Base-by-base conservation (phyloP, 2,329 filamentous ascomycete species). In the Alternaria hordeiaustralica region DNA sequence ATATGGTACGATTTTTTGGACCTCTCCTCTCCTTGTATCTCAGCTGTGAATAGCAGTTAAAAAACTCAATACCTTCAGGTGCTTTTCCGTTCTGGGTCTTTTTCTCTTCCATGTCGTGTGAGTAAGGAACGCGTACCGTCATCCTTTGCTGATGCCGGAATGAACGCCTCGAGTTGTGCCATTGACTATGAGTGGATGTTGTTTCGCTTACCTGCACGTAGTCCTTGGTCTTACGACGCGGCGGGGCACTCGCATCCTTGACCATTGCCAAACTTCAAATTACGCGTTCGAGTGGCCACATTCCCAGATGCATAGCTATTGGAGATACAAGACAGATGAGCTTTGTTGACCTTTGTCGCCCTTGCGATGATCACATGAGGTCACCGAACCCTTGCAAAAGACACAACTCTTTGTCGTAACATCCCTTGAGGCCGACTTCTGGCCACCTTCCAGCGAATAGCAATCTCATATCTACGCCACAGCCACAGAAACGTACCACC, bases 1-100 rank as follows among this genome's bases (percentile, higher is more conserved):
- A 68, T 61, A 59, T 66, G 60, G 64, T 71, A 70, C 51, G 68
- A 65, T 70, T 61, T 55, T 58, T 65, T 50, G 56, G 49, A 46
- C 54, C 55, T 61, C n/a, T 60, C 45, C 62, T 65, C 63, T 58
- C 65, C 49, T 61, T 64, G 46, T 60, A 58, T 36, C 51, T 20
- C 43, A 45, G 45, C 11, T 57, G 41, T 13, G 46, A 43, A 66
- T 62, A 66, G 56, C 51, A 58, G 26, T 30, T 26, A 62, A 63
- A 68, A 61, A 55, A 63, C 23, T 46, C 41, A 66, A 69, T 49
- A 68, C 12, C 33, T 44, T 53, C 36, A n/a, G 8, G 36, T 41
- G 36, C 36, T 18, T 41, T 18, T 18, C 36, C 15, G 36, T 18
- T 41, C 36, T 41, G 36, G 36, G 36, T 41, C n/a, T 41, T 41